phyloP scores from a whole-genome alignment of 202 grass and related monocot species.

The Eragrostis tef region DNA sequence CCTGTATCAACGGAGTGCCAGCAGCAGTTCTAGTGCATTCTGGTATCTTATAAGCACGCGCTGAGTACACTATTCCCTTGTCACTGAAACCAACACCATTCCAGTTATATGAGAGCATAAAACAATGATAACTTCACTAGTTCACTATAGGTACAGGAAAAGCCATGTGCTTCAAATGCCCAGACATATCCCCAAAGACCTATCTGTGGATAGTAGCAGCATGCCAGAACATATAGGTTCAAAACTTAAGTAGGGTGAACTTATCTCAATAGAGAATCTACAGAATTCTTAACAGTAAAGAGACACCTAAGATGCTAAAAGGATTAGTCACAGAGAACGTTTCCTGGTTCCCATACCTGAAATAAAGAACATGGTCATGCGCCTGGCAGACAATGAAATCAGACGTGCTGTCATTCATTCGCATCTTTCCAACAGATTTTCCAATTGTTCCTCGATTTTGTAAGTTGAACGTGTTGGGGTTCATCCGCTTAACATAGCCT shows the following conservation, averaged over 20 bases:
- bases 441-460: constrained; percentile 89
- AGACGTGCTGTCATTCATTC: constrained; percentile 77
- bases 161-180: constrained; percentile 5
- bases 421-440: constrained; percentile 99
- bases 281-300: not conserved
- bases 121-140: constrained; percentile 19
- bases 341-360: constrained; percentile 64
- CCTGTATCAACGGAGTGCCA: constrained; percentile 91
- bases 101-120: constrained; percentile 26
- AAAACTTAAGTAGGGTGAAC: constrained; percentile 19
- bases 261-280: constrained; percentile 16
- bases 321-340: not conserved
- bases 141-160: constrained; percentile 16
- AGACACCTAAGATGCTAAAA: constrained; percentile 24
- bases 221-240: not conserved
- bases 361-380: constrained; percentile 93
- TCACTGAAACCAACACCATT: constrained; percentile 70
- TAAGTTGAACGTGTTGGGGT: constrained; percentile 87
- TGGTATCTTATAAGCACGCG: constrained; percentile 87
- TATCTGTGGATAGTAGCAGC: not conserved
- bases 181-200: constrained; percentile 25
- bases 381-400: constrained; percentile 95
- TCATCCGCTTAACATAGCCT: constrained; percentile 94
- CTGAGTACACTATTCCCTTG: constrained; percentile 92
- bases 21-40: constrained; percentile 88